Percentiles rank a stretch among this genome's conserved stretches.
Conservation (phyloP, 2,329 filamentous ascomycete genomes). For the Fusarium succisae region DNA sequence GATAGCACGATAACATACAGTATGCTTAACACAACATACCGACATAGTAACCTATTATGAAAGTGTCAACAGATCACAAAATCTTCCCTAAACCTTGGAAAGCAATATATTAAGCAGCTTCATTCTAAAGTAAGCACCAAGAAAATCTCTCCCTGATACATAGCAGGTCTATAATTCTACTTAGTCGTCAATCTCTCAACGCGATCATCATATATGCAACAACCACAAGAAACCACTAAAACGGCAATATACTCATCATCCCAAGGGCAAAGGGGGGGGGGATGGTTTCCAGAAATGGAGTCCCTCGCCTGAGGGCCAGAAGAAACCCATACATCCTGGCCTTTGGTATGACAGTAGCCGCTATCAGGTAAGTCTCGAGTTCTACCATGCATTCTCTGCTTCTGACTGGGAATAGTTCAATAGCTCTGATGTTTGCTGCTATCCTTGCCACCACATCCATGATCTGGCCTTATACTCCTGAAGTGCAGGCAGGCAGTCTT, state of each 20-base stretch:
- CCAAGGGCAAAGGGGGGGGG: background rate
- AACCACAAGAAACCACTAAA: background rate
- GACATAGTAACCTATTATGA: background rate
- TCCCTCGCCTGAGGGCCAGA: background rate
- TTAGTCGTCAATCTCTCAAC: background rate
- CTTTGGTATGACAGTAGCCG: conserved; percentile 19
- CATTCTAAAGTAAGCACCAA: background rate
- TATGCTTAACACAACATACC: background rate
- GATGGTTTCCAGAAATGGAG: background rate
- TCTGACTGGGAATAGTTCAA: conserved; percentile 8
- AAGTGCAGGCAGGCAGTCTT: background rate
- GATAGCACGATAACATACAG: background rate
- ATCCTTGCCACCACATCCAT: conserved; percentile 20
- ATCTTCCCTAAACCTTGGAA: background rate
- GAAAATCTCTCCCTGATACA: background rate
- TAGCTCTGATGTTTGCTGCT: conserved; percentile 13
- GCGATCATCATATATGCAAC: background rate
- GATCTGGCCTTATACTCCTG: conserved; percentile 4
- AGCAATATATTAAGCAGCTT: background rate
- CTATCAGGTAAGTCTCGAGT: conserved; percentile 6
- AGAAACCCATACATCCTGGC: conserved; percentile 23
- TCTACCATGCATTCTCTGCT: accelerated
- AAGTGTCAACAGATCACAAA: background rate
- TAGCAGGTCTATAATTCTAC: background rate
- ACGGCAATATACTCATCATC: background rate